Percentiles rank a stretch among this genome's conserved stretches.
Conservation (phyloP, 768 basidiomycete genomes). For the Lactifluus pinguis region DNA sequence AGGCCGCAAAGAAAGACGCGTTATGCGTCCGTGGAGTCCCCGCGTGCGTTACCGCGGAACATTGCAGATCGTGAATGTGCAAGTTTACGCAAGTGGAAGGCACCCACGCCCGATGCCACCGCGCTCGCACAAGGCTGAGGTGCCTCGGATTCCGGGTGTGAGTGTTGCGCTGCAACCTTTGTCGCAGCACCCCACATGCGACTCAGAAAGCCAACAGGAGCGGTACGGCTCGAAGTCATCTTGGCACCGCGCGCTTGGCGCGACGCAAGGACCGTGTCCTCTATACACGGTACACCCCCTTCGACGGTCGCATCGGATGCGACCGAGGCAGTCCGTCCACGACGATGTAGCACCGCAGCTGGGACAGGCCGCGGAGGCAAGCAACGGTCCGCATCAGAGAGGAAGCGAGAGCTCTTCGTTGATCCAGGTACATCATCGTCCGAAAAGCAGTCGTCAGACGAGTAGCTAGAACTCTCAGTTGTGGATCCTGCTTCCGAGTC, state of each 20-base stretch:
- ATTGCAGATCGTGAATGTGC: constrained; percentile 39
- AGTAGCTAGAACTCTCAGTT: constrained; percentile 12
- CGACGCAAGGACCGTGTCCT: not conserved
- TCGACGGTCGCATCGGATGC: constrained; percentile 18
- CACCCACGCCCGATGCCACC: constrained; percentile 22
- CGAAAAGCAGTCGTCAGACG: constrained; percentile 25
- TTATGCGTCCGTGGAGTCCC: not conserved
- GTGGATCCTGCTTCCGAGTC: constrained; percentile 17
- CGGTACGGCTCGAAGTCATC: constrained; percentile 23
- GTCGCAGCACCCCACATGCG: constrained; percentile 67
- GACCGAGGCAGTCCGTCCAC: constrained; percentile 11
- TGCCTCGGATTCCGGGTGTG: constrained; percentile 11
- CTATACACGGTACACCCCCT: constrained; percentile 2
- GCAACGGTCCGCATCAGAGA: constrained; percentile 19
- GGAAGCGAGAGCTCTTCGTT: not conserved
- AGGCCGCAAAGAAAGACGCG: not conserved
- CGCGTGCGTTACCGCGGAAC: constrained; percentile 26
- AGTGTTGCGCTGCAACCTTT: constrained; percentile 24
- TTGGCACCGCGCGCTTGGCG: constrained; percentile 17
- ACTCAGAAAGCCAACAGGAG: constrained; percentile 46
- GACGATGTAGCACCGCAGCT: constrained; percentile 29
- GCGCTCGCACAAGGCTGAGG: constrained; percentile 23
- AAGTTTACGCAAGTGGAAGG: constrained; percentile 31
- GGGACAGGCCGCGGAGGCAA: constrained; percentile 42
- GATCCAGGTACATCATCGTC: constrained; percentile 33